These are phyloP conservation scores for Ruellia speciosa DNA, from an alignment of 305 asterid species.

Conservation along the genomic window DNA sequence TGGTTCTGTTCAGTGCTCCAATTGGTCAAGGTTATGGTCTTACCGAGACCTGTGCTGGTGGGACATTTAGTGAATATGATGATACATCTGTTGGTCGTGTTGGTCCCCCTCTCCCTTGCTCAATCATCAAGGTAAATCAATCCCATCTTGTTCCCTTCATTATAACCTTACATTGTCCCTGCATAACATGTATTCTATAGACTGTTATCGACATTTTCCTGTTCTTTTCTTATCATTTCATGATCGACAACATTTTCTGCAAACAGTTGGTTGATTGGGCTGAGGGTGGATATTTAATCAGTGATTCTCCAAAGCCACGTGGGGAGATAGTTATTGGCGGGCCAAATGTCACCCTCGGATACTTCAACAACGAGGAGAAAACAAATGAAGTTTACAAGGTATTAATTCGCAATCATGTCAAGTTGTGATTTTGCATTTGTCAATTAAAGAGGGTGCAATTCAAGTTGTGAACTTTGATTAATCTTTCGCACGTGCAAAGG, in stretches of 20 bases:
- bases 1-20: constrained; percentile 57
- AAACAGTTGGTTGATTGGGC: constrained; percentile 87
- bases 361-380: constrained; percentile 82
- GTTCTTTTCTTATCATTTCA: not conserved
- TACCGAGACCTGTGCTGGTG: constrained; percentile 97
- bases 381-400: constrained; percentile 89
- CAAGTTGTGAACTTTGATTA: constrained; percentile 4
- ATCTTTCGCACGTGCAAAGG: constrained; percentile 31
- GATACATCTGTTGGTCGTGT: constrained; percentile 97
- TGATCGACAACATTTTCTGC: not conserved
- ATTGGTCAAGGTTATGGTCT: constrained; percentile 99
- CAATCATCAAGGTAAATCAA: constrained; percentile 63
- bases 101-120: constrained; percentile 90
- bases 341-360: constrained; percentile 88
- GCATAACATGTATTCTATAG: too few relatives aligned
- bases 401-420: constrained; percentile 12
- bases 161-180: not conserved
- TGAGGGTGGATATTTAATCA: constrained; percentile 77
- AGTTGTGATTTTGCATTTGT: constrained; percentile 8
- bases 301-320: constrained; percentile 75
- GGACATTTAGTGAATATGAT: constrained; percentile 85
- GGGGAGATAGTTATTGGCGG: constrained; percentile 95
- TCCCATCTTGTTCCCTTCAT: constrained; percentile 9
- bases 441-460: not conserved
- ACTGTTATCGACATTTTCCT: not conserved